Percentiles rank a stretch among this genome's conserved stretches.
Evolutionary conservation across 805 yeast genomes (phyloP).

Genomic region (Metschnikowia lachancei): DNA sequence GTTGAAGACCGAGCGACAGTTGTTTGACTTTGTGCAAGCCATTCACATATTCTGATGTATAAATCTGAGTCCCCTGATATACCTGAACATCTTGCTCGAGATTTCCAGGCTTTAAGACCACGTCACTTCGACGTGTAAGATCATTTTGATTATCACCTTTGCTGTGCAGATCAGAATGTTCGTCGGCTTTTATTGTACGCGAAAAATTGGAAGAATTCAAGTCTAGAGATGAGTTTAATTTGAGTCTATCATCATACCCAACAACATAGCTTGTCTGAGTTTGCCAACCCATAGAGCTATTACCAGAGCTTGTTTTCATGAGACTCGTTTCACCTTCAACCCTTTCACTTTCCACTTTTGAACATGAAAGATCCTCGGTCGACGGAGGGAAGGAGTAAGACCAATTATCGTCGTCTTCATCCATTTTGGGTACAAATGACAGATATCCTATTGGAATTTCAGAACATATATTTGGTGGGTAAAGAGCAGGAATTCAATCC

Average conservation of each 20-base stretch:
- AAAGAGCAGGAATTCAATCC: no score
- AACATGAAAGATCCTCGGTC: constrained; percentile 27
- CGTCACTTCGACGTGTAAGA: not conserved
- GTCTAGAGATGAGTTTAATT: not conserved
- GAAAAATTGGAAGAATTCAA: not conserved
- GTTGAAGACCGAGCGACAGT: constrained; percentile 23
- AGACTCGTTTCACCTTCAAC: not conserved
- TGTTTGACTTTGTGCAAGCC: not conserved
- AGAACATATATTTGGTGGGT: no score
- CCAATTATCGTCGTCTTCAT: constrained; percentile 43
- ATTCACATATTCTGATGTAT: not conserved
- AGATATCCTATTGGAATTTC: no score
- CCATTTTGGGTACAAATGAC: constrained; percentile 8
- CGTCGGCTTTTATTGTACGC: not conserved
- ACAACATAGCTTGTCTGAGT: not conserved
- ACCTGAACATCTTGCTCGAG: not conserved
- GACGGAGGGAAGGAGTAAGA: constrained; percentile 40
- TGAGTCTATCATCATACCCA: not conserved
- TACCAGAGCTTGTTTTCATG: no score
- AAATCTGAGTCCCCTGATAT: not conserved
- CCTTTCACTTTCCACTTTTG: not conserved
- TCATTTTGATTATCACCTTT: not conserved
- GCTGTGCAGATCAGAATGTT: not conserved
- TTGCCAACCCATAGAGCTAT: no score
- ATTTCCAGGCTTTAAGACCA: not conserved